phyloP scores from a whole-genome alignment of 805 yeast genomes.

The Saccharomycopsis lassenensis region DNA sequence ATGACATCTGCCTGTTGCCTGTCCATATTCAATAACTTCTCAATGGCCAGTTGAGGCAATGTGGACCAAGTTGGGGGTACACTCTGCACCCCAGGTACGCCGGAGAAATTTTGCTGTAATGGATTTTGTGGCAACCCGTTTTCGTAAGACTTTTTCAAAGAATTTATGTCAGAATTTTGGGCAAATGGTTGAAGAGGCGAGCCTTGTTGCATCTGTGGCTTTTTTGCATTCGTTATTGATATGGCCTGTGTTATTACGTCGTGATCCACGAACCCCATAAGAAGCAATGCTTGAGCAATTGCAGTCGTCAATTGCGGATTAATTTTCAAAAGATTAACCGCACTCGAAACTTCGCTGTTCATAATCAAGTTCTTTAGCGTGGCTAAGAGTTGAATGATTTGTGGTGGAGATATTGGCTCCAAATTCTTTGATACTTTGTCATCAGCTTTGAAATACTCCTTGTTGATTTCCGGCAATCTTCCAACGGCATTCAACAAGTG shows the following conservation, averaged over 20 bases:
- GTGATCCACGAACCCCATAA: conserved; percentile 67
- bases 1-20: conserved; percentile 13
- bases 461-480: conserved; percentile 37
- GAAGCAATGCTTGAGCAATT: conserved; percentile 60
- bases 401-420: conserved; percentile 58
- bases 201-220: conserved; percentile 6
- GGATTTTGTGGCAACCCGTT: not conserved
- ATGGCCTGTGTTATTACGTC: conserved; percentile 54
- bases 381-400: conserved; percentile 56
- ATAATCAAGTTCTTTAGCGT: conserved; percentile 48
- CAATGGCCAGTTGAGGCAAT: conserved; percentile 6
- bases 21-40: conserved; percentile 8
- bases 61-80: conserved; percentile 14
- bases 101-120: not conserved
- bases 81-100: not conserved
- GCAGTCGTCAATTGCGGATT: conserved; percentile 51
- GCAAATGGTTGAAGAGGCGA: not conserved
- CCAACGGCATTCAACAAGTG: conserved; percentile 43
- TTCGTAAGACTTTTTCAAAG: not conserved
- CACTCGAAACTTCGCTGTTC: conserved; percentile 34
- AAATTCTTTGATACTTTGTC: conserved; percentile 54
- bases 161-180: not conserved
- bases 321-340: conserved; percentile 40
- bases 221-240: conserved; percentile 20
- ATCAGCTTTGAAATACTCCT: conserved; percentile 34